Percentiles rank a stretch among this genome's conserved stretches.
These are phyloP conservation scores for Hygrocybe coccinea DNA, from an alignment of 768 basidiomycete genomes.

Conservation along the genomic window DNA sequence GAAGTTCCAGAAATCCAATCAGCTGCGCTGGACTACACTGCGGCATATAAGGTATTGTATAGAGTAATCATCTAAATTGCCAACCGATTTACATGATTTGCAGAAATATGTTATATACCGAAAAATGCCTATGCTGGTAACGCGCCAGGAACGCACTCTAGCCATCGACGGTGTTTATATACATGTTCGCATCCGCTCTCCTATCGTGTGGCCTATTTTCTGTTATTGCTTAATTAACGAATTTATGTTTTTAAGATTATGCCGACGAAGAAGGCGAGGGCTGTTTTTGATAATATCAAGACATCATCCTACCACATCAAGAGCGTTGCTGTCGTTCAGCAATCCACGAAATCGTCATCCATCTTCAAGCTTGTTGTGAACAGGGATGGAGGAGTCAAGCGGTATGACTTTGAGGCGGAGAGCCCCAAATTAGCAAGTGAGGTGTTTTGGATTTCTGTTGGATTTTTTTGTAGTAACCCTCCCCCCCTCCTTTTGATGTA, in stretches of 20 bases:
- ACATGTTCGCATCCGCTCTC: constrained; percentile 51
- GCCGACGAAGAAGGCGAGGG: constrained; percentile 73
- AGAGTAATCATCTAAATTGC: background rate
- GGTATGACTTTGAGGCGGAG: constrained; percentile 97
- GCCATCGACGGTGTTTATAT: constrained; percentile 96
- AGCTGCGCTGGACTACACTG: constrained; percentile 69
- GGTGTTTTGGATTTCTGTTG: constrained; percentile 21
- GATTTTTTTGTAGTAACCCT: constrained; percentile 1
- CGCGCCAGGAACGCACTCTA: constrained; percentile 82
- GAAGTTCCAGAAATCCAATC: constrained; percentile 62
- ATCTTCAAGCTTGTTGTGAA: constrained; percentile 88
- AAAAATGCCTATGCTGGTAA: constrained; percentile 90
- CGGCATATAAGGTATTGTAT: constrained; percentile 73
- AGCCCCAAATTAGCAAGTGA: constrained; percentile 71
- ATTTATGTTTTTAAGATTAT: constrained; percentile 56
- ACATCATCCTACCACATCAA: constrained; percentile 92
- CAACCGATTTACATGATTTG: background rate
- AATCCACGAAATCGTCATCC: constrained; percentile 72
- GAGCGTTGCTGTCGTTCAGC: constrained; percentile 76
- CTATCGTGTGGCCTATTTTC: background rate
- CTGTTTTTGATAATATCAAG: constrained; percentile 83
- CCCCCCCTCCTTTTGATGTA: constrained; percentile 21
- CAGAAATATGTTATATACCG: constrained; percentile 91
- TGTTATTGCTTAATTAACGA: background rate
- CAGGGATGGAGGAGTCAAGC: constrained; percentile 70